phyloP scores from a whole-genome alignment of 2,329 filamentous ascomycete genomes.

The Aureobasidium sp. region DNA sequence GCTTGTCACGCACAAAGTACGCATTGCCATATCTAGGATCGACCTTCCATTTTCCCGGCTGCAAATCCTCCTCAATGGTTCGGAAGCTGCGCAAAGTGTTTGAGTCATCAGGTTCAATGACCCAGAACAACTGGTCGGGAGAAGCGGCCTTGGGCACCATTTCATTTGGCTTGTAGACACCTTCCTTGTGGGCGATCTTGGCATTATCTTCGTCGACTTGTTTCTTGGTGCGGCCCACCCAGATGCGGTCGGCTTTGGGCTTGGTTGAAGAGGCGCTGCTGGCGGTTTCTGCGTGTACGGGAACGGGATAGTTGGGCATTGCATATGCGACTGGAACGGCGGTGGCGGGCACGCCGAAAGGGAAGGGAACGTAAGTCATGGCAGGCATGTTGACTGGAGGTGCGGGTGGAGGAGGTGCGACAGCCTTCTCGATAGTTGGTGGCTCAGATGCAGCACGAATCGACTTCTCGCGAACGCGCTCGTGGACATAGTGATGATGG shows the following conservation, averaged over 20 bases:
- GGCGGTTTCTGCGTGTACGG: slow-evolving; percentile 11
- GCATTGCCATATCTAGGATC: slow-evolving; percentile 25
- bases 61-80: slow-evolving; percentile 24
- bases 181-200: slow-evolving; percentile 27
- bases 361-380: not conserved
- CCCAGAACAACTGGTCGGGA: slow-evolving; percentile 29
- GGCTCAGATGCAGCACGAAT: not conserved
- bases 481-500: not conserved
- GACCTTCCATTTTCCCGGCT: slow-evolving; percentile 26
- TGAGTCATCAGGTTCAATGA: slow-evolving; percentile 24
- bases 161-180: slow-evolving; percentile 25
- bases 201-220: slow-evolving; percentile 32
- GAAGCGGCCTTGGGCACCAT: slow-evolving; percentile 24
- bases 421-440: not conserved
- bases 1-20: slow-evolving; percentile 26
- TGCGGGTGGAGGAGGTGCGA: not conserved
- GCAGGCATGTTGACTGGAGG: not conserved
- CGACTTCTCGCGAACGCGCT: not conserved
- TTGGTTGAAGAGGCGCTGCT: not conserved
- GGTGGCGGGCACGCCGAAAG: not conserved
- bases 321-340: slow-evolving; percentile 3
- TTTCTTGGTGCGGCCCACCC: slow-evolving; percentile 28
- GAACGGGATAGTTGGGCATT: slow-evolving; percentile 9
- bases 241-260: slow-evolving; percentile 16
- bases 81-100: slow-evolving; percentile 25